These are phyloP conservation scores for Cucumis melo DNA, from an alignment of 306 rosid species.

Conservation along the genomic window DNA sequence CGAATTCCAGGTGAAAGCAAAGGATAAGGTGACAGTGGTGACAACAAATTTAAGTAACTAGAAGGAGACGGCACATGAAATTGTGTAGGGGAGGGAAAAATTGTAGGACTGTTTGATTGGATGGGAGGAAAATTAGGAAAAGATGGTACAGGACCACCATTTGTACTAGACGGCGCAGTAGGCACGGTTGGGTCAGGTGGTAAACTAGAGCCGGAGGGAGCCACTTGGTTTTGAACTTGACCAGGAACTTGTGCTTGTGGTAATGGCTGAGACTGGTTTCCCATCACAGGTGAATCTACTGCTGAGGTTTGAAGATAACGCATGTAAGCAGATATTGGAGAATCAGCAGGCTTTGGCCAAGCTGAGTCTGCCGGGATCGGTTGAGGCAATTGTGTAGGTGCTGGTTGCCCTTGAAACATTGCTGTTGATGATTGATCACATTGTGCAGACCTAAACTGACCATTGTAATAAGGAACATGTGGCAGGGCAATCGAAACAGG, in stretches of 20 bases:
- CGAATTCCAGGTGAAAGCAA: conserved; percentile 74
- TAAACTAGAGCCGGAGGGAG: conserved; percentile 38
- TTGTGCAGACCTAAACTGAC: conserved; percentile 41
- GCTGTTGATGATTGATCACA: conserved; percentile 26
- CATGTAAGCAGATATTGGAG: conserved; percentile 91
- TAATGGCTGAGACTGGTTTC: conserved; percentile 21
- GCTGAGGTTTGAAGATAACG: conserved; percentile 74
- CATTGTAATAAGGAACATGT: conserved; percentile 35
- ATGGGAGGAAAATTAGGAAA: conserved; percentile 32
- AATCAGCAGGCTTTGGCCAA: conserved; percentile 58
- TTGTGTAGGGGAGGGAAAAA: conserved; percentile 80
- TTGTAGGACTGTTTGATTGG: conserved; percentile 36
- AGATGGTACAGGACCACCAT: conserved; percentile 37
- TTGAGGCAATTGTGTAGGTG: conserved; percentile 30
- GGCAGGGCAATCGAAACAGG: conserved; percentile 40
- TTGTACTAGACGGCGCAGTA: conserved; percentile 35
- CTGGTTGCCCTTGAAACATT: conserved; percentile 27
- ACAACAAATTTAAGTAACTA: conserved; percentile 47
- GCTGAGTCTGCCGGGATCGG: conserved; percentile 30
- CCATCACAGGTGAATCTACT: conserved; percentile 46
- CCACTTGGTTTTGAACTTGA: conserved; percentile 20
- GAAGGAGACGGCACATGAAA: conserved; percentile 79
- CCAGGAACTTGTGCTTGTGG: conserved; percentile 30
- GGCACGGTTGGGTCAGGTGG: conserved; percentile 49
- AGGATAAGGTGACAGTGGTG: conserved; percentile 74